Conservation (phyloP, 306 rosid species). For the Ormosia semicastrata region DNA sequence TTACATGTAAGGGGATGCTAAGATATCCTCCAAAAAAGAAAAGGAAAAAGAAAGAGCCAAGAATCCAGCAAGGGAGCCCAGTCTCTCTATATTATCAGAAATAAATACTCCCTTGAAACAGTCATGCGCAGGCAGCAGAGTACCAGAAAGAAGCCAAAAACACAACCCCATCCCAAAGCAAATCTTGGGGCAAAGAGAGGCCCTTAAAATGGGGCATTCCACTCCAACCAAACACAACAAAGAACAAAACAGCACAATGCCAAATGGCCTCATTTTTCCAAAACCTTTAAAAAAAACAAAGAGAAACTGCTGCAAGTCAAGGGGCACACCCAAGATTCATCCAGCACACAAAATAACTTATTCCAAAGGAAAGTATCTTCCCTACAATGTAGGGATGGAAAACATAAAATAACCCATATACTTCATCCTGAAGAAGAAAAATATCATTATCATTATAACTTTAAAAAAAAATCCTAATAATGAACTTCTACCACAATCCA, state of each 20-base stretch:
- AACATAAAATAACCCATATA: neutral
- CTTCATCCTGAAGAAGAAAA: neutral
- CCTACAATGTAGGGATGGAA: neutral
- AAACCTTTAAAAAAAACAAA: neutral
- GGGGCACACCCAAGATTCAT: neutral
- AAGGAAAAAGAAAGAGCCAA: neutral
- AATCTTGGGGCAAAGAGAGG: neutral
- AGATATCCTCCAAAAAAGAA: neutral
- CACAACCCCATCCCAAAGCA: neutral
- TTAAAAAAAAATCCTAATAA: neutral
- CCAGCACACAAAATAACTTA: neutral
- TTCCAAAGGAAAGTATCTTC: neutral
- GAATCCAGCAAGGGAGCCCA: neutral
- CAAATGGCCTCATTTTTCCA: neutral
- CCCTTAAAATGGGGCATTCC: neutral
- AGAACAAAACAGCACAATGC: neutral
- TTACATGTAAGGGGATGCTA: neutral
- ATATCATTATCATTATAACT: neutral
- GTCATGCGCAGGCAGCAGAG: neutral
- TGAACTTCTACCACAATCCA: constrained; percentile 9
- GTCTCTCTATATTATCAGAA: neutral
- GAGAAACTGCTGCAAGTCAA: neutral
- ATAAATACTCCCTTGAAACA: neutral
- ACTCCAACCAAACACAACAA: neutral
- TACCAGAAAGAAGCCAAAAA: neutral